Conservation (phyloP, 1,139 yeast species). For the Pichia sp. region DNA sequence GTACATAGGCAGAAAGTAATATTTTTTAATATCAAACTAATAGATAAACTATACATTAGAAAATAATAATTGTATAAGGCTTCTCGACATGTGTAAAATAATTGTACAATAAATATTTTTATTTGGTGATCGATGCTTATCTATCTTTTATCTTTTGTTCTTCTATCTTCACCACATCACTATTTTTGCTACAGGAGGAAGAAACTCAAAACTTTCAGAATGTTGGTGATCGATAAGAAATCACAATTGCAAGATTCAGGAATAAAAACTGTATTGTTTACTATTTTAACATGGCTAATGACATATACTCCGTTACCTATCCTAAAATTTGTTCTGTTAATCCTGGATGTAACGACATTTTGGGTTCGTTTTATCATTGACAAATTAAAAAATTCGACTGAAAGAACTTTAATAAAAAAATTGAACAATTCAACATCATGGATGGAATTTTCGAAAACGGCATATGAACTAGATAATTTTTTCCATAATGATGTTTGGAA, state of each 20-base stretch:
- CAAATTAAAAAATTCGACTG: slow-evolving; percentile 29
- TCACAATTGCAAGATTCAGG: slow-evolving; percentile 7
- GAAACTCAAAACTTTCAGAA: not conserved
- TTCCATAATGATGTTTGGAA: slow-evolving; percentile 78
- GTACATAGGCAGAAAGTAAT: too few relatives aligned
- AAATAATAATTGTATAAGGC: too few relatives aligned
- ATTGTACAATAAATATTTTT: too few relatives aligned
- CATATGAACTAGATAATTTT: slow-evolving; percentile 54
- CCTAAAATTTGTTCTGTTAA: slow-evolving; percentile 12
- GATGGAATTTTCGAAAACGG: slow-evolving; percentile 56
- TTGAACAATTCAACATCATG: slow-evolving; percentile 42
- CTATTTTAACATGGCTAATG: slow-evolving; percentile 10
- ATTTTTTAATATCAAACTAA: too few relatives aligned
- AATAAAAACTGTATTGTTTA: slow-evolving; percentile 7
- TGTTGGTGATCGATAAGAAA: slow-evolving; percentile 9
- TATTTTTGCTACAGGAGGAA: not conserved
- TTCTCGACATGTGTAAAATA: too few relatives aligned
- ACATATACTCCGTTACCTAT: slow-evolving; percentile 17
- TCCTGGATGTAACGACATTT: slow-evolving; percentile 16
- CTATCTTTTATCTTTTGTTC: not conserved
- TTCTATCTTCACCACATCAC: not conserved
- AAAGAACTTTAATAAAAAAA: slow-evolving; percentile 33
- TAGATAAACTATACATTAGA: too few relatives aligned
- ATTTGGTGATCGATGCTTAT: too few relatives aligned
- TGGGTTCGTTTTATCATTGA: slow-evolving; percentile 22